These are phyloP conservation scores for Talaromyces sp. DNA, from an alignment of 2,329 filamentous ascomycete genomes.

Conservation along the genomic window DNA sequence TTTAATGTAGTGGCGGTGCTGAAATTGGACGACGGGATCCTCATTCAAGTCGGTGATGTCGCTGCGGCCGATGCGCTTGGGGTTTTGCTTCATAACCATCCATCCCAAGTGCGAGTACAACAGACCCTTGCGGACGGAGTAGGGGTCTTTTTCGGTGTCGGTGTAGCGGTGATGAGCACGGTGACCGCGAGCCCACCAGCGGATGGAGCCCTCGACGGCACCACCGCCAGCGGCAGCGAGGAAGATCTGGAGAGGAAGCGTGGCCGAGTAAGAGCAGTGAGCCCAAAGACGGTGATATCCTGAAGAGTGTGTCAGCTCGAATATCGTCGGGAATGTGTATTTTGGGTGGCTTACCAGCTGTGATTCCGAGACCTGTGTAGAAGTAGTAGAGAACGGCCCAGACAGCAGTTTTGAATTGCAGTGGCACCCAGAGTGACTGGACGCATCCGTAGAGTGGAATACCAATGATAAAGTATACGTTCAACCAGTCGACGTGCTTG, in stretches of 20 bases:
- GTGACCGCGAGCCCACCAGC: constrained; percentile 87
- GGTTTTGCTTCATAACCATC: constrained; percentile 94
- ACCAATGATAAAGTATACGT: constrained; percentile 73
- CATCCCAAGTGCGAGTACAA: constrained; percentile 81
- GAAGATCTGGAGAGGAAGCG: constrained; percentile 72
- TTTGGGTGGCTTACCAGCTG: constrained; percentile 58
- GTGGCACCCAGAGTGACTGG: constrained; percentile 72
- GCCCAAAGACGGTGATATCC: constrained; percentile 83
- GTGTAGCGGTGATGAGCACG: constrained; percentile 87
- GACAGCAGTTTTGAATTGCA: constrained; percentile 66
- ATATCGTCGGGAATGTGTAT: neutral
- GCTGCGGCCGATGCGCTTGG: constrained; percentile 80
- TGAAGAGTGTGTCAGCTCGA: constrained; percentile 25
- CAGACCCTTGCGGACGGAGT: constrained; percentile 84
- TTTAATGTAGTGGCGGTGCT: constrained; percentile 83
- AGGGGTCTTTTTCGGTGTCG: constrained; percentile 87
- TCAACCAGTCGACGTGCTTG: constrained; percentile 92
- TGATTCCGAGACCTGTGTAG: constrained; percentile 76
- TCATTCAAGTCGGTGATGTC: constrained; percentile 87
- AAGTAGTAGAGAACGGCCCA: constrained; percentile 79
- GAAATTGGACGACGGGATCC: constrained; percentile 79
- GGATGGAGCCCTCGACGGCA: constrained; percentile 78
- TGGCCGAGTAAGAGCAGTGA: constrained; percentile 77
- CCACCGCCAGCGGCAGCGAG: constrained; percentile 77
- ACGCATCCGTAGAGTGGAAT: constrained; percentile 72